These are phyloP conservation scores for Penicillium hordei DNA, from an alignment of 2,329 filamentous ascomycete species.

Conservation along the genomic window DNA sequence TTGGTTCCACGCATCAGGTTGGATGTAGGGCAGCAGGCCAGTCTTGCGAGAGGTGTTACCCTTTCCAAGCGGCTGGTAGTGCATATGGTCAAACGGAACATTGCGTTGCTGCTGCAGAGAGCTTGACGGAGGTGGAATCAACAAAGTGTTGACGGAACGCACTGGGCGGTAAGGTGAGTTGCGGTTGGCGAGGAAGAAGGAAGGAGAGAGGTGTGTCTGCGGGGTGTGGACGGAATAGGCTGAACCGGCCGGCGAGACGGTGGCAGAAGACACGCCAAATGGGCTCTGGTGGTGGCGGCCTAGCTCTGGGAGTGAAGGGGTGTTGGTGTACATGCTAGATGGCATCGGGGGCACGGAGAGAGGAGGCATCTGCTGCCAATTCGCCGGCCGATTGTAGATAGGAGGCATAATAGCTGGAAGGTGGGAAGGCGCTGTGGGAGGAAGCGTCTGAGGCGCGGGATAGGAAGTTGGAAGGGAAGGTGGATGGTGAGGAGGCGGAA, in stretches of 20 bases:
- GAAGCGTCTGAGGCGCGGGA: constrained; percentile 38
- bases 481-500: constrained; percentile 70
- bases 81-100: constrained; percentile 69
- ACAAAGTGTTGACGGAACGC: constrained; percentile 82
- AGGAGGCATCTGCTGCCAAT: constrained; percentile 49
- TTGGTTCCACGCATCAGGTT: constrained; percentile 46
- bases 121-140: constrained; percentile 79
- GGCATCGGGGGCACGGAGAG: constrained; percentile 31
- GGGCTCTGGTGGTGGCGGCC: constrained; percentile 51
- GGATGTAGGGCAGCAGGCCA: constrained; percentile 64
- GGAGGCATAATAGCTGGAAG: constrained; percentile 73
- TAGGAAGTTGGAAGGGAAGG: constrained; percentile 67
- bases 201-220: constrained; percentile 77
- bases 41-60: constrained; percentile 63
- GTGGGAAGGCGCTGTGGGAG: constrained; percentile 49
- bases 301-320: constrained; percentile 35
- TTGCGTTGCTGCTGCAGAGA: constrained; percentile 73
- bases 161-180: constrained; percentile 92
- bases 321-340: constrained; percentile 33
- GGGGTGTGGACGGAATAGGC: constrained; percentile 60
- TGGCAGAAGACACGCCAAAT: constrained; percentile 53
- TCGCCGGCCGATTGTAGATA: constrained; percentile 62
- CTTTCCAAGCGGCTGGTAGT: constrained; percentile 75
- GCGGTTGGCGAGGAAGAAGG: constrained; percentile 80
- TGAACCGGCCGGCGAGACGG: constrained; percentile 68